Conservation (phyloP, 768 basidiomycete species). For the Amanita molliuscula region DNA sequence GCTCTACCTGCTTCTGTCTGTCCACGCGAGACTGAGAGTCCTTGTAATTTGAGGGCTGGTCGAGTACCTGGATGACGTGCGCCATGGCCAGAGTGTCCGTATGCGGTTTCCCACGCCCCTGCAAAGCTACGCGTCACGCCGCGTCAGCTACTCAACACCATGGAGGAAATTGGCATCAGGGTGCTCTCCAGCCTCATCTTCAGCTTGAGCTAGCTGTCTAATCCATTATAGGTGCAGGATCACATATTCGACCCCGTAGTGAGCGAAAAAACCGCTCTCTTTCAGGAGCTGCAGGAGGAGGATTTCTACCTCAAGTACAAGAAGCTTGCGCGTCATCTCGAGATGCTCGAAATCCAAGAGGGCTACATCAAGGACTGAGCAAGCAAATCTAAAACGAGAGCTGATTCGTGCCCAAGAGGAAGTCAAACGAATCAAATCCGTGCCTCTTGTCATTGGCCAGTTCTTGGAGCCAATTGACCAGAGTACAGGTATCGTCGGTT, state of each 20-base stretch:
- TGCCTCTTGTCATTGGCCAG: constrained; percentile 97
- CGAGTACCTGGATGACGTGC: constrained; percentile 74
- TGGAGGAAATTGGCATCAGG: constrained; percentile 89
- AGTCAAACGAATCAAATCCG: constrained; percentile 97
- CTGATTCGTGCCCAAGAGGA: constrained; percentile 98
- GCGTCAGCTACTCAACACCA: constrained; percentile 40
- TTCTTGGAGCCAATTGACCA: constrained; percentile 99
- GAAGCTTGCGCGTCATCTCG: constrained; percentile 88
- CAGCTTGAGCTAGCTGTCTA: not conserved
- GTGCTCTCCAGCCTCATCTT: constrained; percentile 60
- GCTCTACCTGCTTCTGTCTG: constrained; percentile 65
- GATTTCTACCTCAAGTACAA: constrained; percentile 98
- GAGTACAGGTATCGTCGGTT: constrained; percentile 92
- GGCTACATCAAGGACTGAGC: constrained; percentile 99
- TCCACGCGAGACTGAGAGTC: constrained; percentile 84
- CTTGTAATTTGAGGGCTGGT: constrained; percentile 95
- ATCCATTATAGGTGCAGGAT: constrained; percentile 40
- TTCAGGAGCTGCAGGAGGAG: constrained; percentile 82
- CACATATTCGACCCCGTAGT: constrained; percentile 84
- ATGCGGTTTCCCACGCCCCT: constrained; percentile 30
- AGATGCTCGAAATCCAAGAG: constrained; percentile 91
- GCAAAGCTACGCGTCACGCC: constrained; percentile 30
- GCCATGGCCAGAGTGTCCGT: constrained; percentile 45
- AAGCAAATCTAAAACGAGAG: constrained; percentile 94
- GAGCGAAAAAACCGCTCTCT: constrained; percentile 79